A percentile compares a stretch with the other conserved stretches of the same genome.
Conservation (phyloP, 257 asterid species). For the Coffea eugenioides region DNA sequence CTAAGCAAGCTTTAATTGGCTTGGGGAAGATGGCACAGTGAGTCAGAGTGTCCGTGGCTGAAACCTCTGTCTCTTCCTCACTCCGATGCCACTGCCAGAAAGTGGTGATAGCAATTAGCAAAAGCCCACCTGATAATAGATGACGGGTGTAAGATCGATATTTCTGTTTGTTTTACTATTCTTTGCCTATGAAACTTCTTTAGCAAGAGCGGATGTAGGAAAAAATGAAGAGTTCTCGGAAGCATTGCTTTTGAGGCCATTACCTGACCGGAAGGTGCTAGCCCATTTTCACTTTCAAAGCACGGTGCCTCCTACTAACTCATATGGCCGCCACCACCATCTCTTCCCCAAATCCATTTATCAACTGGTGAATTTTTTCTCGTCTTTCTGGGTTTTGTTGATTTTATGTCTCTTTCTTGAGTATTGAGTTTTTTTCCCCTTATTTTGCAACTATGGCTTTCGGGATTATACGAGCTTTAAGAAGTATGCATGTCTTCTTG, state of each 20-base stretch:
- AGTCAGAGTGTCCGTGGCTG: neutral
- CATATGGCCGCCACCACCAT: constrained; percentile 83
- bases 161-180: constrained; percentile 39
- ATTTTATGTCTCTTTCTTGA: neutral
- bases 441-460: neutral
- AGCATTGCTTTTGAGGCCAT: constrained; percentile 83
- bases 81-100: neutral
- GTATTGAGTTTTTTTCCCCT: neutral
- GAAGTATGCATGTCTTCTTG: neutral
- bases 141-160: constrained; percentile 27
- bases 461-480: neutral
- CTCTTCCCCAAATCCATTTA: constrained; percentile 93
- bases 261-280: constrained; percentile 89
- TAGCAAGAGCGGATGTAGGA: constrained; percentile 29
- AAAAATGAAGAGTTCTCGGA: constrained; percentile 71
- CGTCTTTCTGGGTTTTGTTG: neutral
- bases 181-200: constrained; percentile 33
- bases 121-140: neutral
- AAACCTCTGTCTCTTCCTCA: neutral
- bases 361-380: constrained; percentile 57
- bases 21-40: neutral
- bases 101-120: neutral
- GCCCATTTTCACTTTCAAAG: constrained; percentile 88
- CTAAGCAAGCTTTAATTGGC: neutral
- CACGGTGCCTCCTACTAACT: constrained; percentile 68